phyloP scores from a whole-genome alignment of 2,329 filamentous ascomycete species.

The Aureobasidium sp. region DNA sequence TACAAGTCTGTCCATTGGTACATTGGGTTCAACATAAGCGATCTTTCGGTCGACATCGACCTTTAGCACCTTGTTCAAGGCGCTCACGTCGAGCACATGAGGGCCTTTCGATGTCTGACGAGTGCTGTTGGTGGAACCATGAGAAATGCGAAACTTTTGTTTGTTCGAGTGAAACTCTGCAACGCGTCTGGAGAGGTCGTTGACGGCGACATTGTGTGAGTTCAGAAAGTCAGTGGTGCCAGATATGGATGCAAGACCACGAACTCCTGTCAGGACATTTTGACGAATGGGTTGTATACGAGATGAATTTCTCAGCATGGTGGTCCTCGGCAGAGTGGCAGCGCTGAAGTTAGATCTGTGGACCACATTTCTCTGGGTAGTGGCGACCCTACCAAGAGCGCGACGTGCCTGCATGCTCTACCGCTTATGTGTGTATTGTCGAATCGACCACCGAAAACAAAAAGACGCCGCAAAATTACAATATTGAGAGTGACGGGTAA shows the following conservation, averaged over 20 bases:
- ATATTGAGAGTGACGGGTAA: not conserved
- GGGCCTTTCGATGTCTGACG: slow-evolving; percentile 39
- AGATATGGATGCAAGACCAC: slow-evolving; percentile 3
- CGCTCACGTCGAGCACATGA: slow-evolving; percentile 56
- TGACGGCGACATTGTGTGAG: slow-evolving; percentile 38
- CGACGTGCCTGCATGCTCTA: not conserved
- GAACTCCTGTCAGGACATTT: not conserved
- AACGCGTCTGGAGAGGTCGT: slow-evolving; percentile 40
- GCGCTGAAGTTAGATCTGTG: slow-evolving; percentile 2
- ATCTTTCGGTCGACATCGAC: slow-evolving; percentile 50
- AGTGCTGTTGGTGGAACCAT: slow-evolving; percentile 72
- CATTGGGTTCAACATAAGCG: slow-evolving; percentile 63
- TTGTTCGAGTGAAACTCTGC: slow-evolving; percentile 45
- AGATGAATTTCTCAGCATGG: not conserved
- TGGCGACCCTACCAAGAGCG: slow-evolving; percentile 1
- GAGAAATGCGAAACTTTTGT: slow-evolving; percentile 65
- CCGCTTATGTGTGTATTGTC: no score
- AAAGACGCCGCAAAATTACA: not conserved
- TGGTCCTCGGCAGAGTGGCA: not conserved
- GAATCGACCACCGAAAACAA: not conserved
- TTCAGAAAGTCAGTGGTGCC: slow-evolving; percentile 24
- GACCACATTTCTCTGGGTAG: not conserved
- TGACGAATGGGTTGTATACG: not conserved
- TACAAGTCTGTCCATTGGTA: slow-evolving; percentile 59
- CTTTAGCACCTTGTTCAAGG: slow-evolving; percentile 54